Evolutionary conservation across 2,329 filamentous ascomycete species (phyloP), one percentile per base, ranked within the genome.

Genomic region (Sporothrix dimorphospora): DNA sequence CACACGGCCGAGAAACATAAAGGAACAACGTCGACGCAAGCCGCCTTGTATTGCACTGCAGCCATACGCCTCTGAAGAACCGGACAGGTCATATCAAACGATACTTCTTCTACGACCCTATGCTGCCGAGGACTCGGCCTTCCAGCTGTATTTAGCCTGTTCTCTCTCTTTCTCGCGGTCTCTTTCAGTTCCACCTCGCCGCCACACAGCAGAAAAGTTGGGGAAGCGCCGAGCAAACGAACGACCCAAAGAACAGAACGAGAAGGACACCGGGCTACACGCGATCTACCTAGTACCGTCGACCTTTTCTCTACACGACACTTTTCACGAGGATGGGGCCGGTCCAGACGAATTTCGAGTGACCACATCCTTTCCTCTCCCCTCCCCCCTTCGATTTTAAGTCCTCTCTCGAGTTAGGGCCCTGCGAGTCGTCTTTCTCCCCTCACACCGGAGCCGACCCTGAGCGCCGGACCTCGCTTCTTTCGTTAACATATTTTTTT

Each of bases 311-410:
- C 14, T 27, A 42, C 34, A 34, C 21, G 21, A n/a, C 8, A 8
- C n/a, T 12, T 42, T 4, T 27, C 24, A 40, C 19, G 8, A 70
- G 68, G 27, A 70, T 70, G 68, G 53, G 40, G 68, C 53, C 53
- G 19, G n/a, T 4, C 21, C n/a, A 53, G 11, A 47, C 40, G 34
- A 70, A 27, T 14, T 40, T 40, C 12, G 49, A 57, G 49, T 57
- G 38, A 71, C 51, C 24, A 51, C 42, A 24, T 30, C 27, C 2
- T 45, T 27, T 49, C 27, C 47, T 9, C 19, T 11, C n/a, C 53
- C 19, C 27, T 24, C 27, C 24, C 4, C 24, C 14, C 45, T 49
- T 45, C 21, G 12, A 40, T 4, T 11, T 53, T 24, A 47, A 68
- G 63, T 19, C 27, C 9, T 45, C 21, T 24, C 38, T 63, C 12